Evolutionary conservation across 2,329 filamentous ascomycete genomes (phyloP), one percentile per base, ranked within the genome.

Genomic region (Sporothrix variecibatus): DNA sequence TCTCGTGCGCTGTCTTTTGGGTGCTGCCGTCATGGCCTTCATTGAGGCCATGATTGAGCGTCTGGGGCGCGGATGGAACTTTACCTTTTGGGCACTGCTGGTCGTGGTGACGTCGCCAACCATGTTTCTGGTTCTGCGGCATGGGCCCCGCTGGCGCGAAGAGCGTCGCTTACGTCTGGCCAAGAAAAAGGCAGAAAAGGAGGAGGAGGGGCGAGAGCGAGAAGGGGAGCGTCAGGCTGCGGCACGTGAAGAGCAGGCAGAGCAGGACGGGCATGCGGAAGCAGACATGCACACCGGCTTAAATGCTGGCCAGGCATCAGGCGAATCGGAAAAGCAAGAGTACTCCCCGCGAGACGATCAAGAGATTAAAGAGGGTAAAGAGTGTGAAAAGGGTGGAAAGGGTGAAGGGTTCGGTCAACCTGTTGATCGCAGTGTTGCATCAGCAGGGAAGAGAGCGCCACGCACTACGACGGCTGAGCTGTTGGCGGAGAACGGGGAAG

Each of bases 31-130:
- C 2, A 90, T 89, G 28, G 88, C 88, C 0, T 83, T 90, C 9
- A 88, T 92, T 53, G 85, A 90, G 71, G 82, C 85, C 71, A 88
- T 92, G 84, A 85, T 92, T 38, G 76, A 81, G 7, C 82, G 80
- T 0, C 86, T 91, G 82, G 90, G 90, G 3, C 80, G 85, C 38
- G 90, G 89, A 0, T 91, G 89, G 89, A 87, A 85, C n/a, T 91
- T 87, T 74, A 90, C 88, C 0, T 86, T 91, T 65, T 83, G 90
- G 73, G 86, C 85, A 1, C 78, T 89, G 43, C 79, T 90, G 5
- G 86, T 87, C 75, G 79, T 85, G 1, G 79, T 82, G 1, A 82
- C 85, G 72, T 84, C 86, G 43, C 89, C 88, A 0, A 80, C 85
- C 15, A 79, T 91, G 68, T 85, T 82, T 78, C 75, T 87, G 3